Base-by-base conservation (phyloP, 306 rosid genomes). In the Parietaria judaica region DNA sequence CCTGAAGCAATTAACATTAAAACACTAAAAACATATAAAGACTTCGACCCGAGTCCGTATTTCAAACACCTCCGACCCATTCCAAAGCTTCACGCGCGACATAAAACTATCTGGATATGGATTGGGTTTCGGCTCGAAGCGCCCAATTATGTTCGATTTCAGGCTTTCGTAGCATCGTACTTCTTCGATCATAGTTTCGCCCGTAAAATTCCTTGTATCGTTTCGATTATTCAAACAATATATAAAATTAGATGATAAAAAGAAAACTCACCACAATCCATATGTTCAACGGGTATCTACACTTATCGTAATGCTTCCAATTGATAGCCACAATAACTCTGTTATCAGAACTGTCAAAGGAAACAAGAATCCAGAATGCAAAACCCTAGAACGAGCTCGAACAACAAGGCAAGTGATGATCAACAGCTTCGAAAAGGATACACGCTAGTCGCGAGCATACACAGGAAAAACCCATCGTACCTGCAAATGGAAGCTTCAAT, bases 361-460 rank as follows among this genome's bases (percentile, higher is more conserved):
- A 75, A 47, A 5, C 6, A 41, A 41, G 4, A 4, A 4, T 39
- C 44, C 44, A 63, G 38, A 56, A 61, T 15, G 12, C 8, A 38
- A 37, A 60, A 38, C 46, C 49, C 38, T 10, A 4, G 16, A 68
- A 11, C 46, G 8, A 34, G 31, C 45, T 41, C 9, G 1, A 41
- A 41, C 9, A 5, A 41, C 9, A 39, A 39, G 7, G 44, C 44
- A 39, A 39, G 44, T n/a, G n/a, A n/a, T n/a, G n/a, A n/a, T n/a
- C n/a, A 23, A 23, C 45, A 41, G 45, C 9, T 41, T 41, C 45
- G 9, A 8, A 74, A 83, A 85, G 96, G 97, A 91, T 91, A 91
- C 97, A 87, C 86, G 39, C 99, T 94, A 16, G 97, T 88, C 63
- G 99, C 99, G 70, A 94, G 94, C 97, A 94, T 94, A 64, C 95